Evolutionary conservation across 2,329 filamentous ascomycete genomes (phyloP).

Genomic region (Diplodia scrobiculata): DNA sequence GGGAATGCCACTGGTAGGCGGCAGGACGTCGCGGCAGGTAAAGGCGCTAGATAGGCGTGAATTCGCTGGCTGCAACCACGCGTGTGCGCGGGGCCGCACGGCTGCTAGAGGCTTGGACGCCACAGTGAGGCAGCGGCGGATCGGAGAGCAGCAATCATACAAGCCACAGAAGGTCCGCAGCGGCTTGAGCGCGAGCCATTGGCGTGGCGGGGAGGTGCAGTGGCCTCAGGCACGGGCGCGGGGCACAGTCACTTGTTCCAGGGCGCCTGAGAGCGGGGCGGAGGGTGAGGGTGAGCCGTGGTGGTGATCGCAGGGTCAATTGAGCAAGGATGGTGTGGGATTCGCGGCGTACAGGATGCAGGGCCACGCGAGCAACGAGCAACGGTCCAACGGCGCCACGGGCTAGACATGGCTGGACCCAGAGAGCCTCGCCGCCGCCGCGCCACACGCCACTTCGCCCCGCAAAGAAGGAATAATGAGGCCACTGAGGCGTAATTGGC

Average conservation of each 20-base stretch:
- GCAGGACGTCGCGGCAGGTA: neutral
- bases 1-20: neutral
- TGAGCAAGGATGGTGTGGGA: neutral
- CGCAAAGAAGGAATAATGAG: no score
- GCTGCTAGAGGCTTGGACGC: neutral
- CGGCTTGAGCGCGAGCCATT: neutral
- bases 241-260: neutral
- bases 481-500: no score
- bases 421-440: no score
- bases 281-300: neutral
- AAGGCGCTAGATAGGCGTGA: neutral
- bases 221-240: neutral
- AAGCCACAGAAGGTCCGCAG: neutral
- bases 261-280: neutral
- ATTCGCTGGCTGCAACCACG: neutral
- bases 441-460: no score
- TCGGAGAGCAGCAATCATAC: neutral
- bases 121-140: neutral
- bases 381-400: no score
- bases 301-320: neutral
- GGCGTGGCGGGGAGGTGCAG: neutral
- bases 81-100: conserved; percentile 7
- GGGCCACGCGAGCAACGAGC: no score
- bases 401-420: no score
- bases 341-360: no score